Evolutionary conservation across 768 basidiomycete species (phyloP), one percentile per base, ranked within the genome.

Genomic region (Auricularia sp.): DNA sequence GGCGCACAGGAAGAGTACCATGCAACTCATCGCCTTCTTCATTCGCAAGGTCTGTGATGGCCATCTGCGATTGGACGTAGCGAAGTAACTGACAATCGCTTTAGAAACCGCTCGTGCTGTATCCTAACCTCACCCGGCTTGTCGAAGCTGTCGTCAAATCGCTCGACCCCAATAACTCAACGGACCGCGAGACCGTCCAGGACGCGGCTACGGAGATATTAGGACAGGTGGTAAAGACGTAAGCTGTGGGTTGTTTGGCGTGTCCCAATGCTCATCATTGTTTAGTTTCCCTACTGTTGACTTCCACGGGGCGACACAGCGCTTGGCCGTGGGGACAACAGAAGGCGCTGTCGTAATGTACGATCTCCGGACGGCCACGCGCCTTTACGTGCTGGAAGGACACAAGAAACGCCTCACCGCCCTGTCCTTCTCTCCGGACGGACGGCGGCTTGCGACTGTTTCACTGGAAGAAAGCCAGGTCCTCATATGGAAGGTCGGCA

Each of bases 101-200:
- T 51, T 5, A 94, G 90, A 87, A 90, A 70, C 94, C 95, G 1
- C 77, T 90, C 34, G 85, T 96, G 7, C 78, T 98, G 54, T 89
- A 92, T 68, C 84, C 90, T 3, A 90, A 88, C 69, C 77, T 98
- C 34, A 89, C 95, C 0, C 83, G 87, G 51, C 77, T 98, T 56
- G 88, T 94, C 75, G 97, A 98, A 72, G 94, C 95, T 1, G 94
- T 98, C 0, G 94, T 98, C 18, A 95, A 94, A 73, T 97, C 94
- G 0, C 79, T 99, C 64, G 96, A 99, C 75, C 97, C 97, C 16
- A 95, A 92, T 72, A 86, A 80, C 54, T 91, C 80, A 0, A 74
- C 82, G 3, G 83, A 84, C 71, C 83, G 88, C 59, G 94, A 98
- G 33, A 90, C 92, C 1, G 89, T 98, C 1, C 76, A 92, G 29